phyloP scores from a whole-genome alignment of 2,329 filamentous ascomycete genomes.

The Metarhizium album region DNA sequence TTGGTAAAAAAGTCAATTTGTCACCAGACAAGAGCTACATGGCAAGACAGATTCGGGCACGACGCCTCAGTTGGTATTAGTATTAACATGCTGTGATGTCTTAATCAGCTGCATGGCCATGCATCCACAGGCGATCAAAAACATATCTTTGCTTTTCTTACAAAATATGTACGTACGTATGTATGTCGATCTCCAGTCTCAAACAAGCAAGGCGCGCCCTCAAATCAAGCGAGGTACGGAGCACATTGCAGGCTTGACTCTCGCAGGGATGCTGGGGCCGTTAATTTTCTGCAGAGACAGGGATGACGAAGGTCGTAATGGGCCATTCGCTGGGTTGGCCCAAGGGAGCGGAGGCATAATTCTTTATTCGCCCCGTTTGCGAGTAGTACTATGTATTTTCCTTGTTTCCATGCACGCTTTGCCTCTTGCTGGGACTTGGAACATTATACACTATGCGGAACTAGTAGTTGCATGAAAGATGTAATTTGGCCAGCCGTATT shows the following conservation, averaged over 20 bases:
- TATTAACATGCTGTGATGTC: neutral
- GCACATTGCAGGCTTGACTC: neutral
- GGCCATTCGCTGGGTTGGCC: neutral
- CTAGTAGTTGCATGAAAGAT: neutral
- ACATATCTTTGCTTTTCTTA: too few species aligned
- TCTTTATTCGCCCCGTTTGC: neutral
- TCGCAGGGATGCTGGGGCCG: neutral
- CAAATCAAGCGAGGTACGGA: neutral
- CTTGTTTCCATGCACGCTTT: neutral
- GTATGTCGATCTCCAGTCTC: neutral
- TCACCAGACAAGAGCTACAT: neutral
- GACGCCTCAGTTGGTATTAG: neutral
- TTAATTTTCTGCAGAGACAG: neutral
- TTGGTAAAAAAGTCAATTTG: neutral
- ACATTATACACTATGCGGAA: neutral
- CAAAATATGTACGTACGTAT: neutral
- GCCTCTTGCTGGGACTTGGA: neutral
- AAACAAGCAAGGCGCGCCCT: neutral
- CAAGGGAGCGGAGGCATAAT: neutral
- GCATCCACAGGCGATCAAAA: neutral
- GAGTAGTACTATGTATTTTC: too few species aligned
- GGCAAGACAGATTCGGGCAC: neutral
- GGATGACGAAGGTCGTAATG: neutral
- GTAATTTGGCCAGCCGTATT: constrained; percentile 2
- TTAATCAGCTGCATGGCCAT: neutral